These are phyloP conservation scores for Calonectria honghensis DNA, from an alignment of 2,329 filamentous ascomycete genomes.

Conservation along the genomic window DNA sequence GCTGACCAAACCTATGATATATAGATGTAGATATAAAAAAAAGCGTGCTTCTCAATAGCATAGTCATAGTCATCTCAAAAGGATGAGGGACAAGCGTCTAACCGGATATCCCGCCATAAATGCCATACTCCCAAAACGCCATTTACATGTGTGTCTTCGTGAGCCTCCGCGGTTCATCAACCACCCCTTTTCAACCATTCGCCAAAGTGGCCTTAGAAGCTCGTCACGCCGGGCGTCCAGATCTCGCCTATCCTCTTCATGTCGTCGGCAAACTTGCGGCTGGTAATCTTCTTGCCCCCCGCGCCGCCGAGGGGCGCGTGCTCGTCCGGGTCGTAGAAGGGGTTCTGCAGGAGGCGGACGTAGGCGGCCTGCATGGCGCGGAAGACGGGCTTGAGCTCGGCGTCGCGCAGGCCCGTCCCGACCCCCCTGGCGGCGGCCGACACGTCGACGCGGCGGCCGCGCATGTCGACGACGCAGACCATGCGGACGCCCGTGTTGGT, in stretches of 20 bases:
- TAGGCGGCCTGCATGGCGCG: conserved; percentile 95
- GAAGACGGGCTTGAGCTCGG: conserved; percentile 94
- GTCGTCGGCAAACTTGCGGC: conserved; percentile 86
- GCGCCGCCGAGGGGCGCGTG: conserved; percentile 76
- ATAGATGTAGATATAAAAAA: background rate
- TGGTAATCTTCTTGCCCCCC: conserved; percentile 84
- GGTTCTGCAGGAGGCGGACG: conserved; percentile 90
- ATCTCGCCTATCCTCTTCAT: conserved; percentile 89
- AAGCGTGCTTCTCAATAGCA: background rate
- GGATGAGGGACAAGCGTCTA: conserved; percentile 39
- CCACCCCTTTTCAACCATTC: too few relatives aligned
- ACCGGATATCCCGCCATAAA: conserved; percentile 48
- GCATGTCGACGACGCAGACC: conserved; percentile 92
- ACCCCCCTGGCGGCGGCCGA: conserved; percentile 55
- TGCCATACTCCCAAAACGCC: conserved; percentile 55
- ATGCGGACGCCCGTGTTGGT: conserved; percentile 97
- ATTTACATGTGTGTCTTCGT: conserved; percentile 48
- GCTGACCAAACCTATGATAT: background rate
- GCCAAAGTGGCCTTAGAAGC: conserved; percentile 65
- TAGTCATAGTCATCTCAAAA: conserved; percentile 11
- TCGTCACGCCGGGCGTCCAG: conserved; percentile 85
- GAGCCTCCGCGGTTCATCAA: conserved; percentile 28
- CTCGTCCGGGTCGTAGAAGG: conserved; percentile 94
- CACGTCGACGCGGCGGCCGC: conserved; percentile 76
- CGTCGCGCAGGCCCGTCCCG: conserved; percentile 83